These are phyloP conservation scores for Globisporangium abappressorium DNA, from an alignment of 352 stramenopile genomes.

Conservation along the genomic window DNA sequence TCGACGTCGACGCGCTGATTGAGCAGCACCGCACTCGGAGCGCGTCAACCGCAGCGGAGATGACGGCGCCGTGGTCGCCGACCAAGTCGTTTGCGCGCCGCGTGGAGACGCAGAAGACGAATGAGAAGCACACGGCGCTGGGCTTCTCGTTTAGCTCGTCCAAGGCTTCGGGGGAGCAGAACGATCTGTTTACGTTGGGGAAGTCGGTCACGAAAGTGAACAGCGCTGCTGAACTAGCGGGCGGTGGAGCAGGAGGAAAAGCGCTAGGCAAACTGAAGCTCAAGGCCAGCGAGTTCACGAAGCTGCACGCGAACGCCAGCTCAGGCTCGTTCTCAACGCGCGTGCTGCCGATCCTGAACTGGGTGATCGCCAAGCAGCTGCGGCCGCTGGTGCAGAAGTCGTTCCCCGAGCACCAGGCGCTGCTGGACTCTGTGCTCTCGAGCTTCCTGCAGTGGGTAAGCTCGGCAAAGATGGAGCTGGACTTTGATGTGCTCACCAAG, in stretches of 20 bases:
- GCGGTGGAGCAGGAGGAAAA: background rate
- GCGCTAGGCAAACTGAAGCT: slow-evolving; percentile 27
- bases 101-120: slow-evolving; percentile 29
- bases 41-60: slow-evolving; percentile 25
- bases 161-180: background rate
- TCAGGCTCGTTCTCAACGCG: slow-evolving; percentile 45
- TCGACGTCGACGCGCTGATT: slow-evolving; percentile 60
- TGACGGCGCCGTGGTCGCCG: slow-evolving; percentile 35
- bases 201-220: slow-evolving; percentile 8
- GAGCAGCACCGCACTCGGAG: slow-evolving; percentile 35
- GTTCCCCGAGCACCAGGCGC: slow-evolving; percentile 52
- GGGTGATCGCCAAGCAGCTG: slow-evolving; percentile 33
- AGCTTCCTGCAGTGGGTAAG: slow-evolving; percentile 41
- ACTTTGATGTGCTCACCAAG: slow-evolving; percentile 62
- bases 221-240: slow-evolving; percentile 9
- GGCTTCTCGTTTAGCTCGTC: slow-evolving; percentile 26
- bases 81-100: slow-evolving; percentile 27
- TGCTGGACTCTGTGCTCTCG: slow-evolving; percentile 52
- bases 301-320: slow-evolving; percentile 57
- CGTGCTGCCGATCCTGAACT: slow-evolving; percentile 42
- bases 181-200: slow-evolving; percentile 13
- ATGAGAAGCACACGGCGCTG: slow-evolving; percentile 32
- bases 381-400: slow-evolving; percentile 39
- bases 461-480: slow-evolving; percentile 39
- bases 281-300: slow-evolving; percentile 56